These are phyloP conservation scores for Reutealis trisperma DNA, from an alignment of 345 rosid species.

Conservation along the genomic window DNA sequence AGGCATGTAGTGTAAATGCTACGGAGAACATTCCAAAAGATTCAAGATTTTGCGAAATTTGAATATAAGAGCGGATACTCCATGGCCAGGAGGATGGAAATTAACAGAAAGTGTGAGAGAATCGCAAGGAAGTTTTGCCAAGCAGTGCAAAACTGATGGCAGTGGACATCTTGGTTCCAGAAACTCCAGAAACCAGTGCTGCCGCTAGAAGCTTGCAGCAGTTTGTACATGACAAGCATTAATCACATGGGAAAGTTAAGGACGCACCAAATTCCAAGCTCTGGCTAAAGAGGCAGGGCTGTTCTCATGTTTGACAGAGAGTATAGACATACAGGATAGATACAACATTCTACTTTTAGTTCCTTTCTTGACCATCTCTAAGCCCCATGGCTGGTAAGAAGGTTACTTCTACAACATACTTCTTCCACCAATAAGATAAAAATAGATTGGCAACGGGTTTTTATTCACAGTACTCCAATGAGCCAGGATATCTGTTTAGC, in stretches of 20 bases:
- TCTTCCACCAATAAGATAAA: background rate
- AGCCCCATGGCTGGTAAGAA: background rate
- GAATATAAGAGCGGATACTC: no score
- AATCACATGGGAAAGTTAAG: conserved; percentile 36
- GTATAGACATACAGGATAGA: background rate
- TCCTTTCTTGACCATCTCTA: background rate
- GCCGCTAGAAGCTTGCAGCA: conserved; percentile 8
- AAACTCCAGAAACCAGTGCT: conserved; percentile 37
- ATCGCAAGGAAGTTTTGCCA: conserved; percentile 44
- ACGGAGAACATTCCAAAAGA: no score
- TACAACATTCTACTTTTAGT: background rate
- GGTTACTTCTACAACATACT: background rate
- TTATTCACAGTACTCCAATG: background rate
- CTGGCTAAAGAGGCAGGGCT: background rate
- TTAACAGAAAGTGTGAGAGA: background rate
- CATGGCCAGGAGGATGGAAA: no score
- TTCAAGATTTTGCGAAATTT: background rate
- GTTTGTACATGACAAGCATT: conserved; percentile 34
- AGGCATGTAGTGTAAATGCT: no score
- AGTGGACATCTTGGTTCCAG: conserved; percentile 46
- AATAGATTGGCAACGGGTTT: background rate
- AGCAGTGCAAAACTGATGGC: conserved; percentile 48
- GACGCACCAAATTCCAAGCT: conserved; percentile 29
- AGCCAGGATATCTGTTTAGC: background rate
- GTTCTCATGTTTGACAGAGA: background rate